Conservation (phyloP, 2,329 filamentous ascomycete genomes). For the Arthrobotrys conoides region DNA sequence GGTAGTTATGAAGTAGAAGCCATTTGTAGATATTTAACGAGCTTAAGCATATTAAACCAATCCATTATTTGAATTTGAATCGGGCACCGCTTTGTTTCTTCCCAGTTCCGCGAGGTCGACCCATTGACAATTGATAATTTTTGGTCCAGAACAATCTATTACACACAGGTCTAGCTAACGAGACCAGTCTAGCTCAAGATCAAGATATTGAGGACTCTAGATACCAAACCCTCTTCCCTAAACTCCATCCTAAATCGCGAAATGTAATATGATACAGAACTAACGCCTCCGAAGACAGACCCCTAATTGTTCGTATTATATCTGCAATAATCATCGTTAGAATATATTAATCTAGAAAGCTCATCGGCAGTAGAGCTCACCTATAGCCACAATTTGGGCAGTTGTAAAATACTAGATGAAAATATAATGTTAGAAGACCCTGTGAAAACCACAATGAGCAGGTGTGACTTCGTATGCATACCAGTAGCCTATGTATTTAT, state of each 20-base stretch:
- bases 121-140: too few species aligned
- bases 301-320: constrained; percentile 57
- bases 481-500: constrained; percentile 35
- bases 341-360: neutral
- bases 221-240: neutral
- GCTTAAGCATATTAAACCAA: too few species aligned
- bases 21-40: constrained; percentile 13
- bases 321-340: constrained; percentile 27
- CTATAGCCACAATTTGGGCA: constrained; percentile 54
- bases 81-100: too few species aligned
- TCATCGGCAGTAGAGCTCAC: neutral
- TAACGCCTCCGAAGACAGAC: neutral
- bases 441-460: neutral
- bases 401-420: constrained; percentile 47
- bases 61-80: neutral
- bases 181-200: neutral
- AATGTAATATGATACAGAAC: constrained; percentile 14
- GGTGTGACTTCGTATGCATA: neutral
- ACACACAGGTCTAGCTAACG: neutral
- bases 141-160: neutral
- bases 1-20: neutral
- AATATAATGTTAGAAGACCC: constrained; percentile 59
- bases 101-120: too few species aligned
- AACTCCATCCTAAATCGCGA: neutral
- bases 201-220: neutral